Evolutionary conservation across 2,329 filamentous ascomycete species (phyloP).

Genomic region (Cladophialophora carrionii): DNA sequence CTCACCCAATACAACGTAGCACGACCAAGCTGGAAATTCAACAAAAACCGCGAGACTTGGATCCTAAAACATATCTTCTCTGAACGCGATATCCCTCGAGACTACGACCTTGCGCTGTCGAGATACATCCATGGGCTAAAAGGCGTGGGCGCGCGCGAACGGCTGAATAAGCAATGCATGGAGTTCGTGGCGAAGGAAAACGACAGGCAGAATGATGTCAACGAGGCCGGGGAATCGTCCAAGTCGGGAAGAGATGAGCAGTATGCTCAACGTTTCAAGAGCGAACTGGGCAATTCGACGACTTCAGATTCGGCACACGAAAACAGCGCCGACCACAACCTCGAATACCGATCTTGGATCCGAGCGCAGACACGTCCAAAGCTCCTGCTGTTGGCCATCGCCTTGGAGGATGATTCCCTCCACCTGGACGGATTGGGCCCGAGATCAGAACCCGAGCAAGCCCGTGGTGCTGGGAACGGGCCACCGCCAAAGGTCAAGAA

Average conservation of each 20-base stretch:
- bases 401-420: slow-evolving; percentile 31
- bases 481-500: slow-evolving; percentile 42
- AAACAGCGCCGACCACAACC: slow-evolving; percentile 42
- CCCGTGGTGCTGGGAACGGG: slow-evolving; percentile 19
- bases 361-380: slow-evolving; percentile 24
- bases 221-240: background rate
- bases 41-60: slow-evolving; percentile 86
- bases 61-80: slow-evolving; percentile 83
- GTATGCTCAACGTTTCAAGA: slow-evolving; percentile 19
- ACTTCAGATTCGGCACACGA: slow-evolving; percentile 43
- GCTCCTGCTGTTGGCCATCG: slow-evolving; percentile 34
- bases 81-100: slow-evolving; percentile 70
- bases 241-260: slow-evolving; percentile 13
- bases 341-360: slow-evolving; percentile 35
- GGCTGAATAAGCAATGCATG: slow-evolving; percentile 68
- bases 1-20: slow-evolving; percentile 73
- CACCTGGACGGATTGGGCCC: slow-evolving; percentile 16
- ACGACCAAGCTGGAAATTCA: slow-evolving; percentile 85
- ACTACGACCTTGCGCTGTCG: slow-evolving; percentile 70
- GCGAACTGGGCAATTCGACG: slow-evolving; percentile 12
- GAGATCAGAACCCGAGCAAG: slow-evolving; percentile 11
- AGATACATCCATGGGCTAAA: slow-evolving; percentile 79
- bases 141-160: slow-evolving; percentile 67
- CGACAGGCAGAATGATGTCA: background rate
- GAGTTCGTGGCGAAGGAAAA: slow-evolving; percentile 61